Base-by-base conservation (phyloP, 2,329 filamentous ascomycete species). In the Grosmannia huntii region DNA sequence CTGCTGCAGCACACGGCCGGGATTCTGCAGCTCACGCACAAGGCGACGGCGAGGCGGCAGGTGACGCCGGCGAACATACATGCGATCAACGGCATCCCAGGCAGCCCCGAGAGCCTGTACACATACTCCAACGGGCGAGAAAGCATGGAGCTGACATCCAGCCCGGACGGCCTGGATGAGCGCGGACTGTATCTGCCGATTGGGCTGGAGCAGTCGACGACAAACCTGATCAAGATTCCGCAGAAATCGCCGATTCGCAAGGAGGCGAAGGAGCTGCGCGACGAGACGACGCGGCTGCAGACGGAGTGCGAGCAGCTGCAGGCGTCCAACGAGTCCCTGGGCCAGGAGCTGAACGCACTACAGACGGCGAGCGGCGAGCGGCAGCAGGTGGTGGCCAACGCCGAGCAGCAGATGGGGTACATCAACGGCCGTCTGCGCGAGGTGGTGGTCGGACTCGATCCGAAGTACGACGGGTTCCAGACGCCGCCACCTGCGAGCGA, bases 1-100 rank as follows among this genome's bases (percentile, higher is more conserved):
- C 74, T 99, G 51, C 75, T 97, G 55, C 85, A 92, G 69, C 94
- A 99, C 69, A 97, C 92, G 0, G 91, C 94, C 16, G 92, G 89
- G 51, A 89, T 99, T 46, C 75, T 99, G 57, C 90, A 96, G 68
- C 81, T 95, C 70, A 95, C 91, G 10, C 91, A 97, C 71, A 87
- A 86, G 65, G 82, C 0, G 77, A 86, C n/a, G 76, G 78, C 59
- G 56, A 61, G 33, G 59, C 60, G 66, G 82, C 80, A 63, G 74
- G 57, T 46, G 9, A 19, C 74, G 9, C 65, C 72, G 4, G 70
- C 73, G 2, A 71, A 69, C 38, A 68, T 69, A 1, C 71, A 73
- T 52, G 66, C 73, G 7, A 68, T 75, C 48, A 80, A 80, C 58
- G 82, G 80, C 23, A 82, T 89, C 61, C 87, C 86, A 6, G 84